Conservation (phyloP, 306 rosid genomes). For the Styphnolobium japonicum region DNA sequence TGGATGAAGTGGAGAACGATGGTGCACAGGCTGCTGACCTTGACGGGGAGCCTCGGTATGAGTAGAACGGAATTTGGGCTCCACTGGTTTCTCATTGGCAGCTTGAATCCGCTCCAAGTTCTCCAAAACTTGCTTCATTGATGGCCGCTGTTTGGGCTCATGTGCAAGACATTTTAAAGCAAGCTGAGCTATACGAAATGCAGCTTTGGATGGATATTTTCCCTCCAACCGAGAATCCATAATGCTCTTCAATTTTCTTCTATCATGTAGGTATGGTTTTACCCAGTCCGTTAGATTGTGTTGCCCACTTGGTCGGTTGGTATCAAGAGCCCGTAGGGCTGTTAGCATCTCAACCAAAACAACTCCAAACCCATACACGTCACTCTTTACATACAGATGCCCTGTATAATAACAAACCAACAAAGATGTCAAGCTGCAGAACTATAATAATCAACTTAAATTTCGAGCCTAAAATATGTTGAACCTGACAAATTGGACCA, state of each 20-base stretch:
- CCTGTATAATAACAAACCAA: constrained; percentile 42
- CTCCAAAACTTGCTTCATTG: constrained; percentile 84
- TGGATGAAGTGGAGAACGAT: constrained; percentile 59
- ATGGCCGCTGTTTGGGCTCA: constrained; percentile 79
- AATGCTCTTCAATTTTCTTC: constrained; percentile 62
- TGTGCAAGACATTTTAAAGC: constrained; percentile 70
- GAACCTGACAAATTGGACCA: not conserved
- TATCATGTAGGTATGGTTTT: constrained; percentile 68
- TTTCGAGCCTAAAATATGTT: not conserved
- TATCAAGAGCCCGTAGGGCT: constrained; percentile 67
- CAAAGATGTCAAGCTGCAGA: not conserved
- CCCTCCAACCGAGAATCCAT: constrained; percentile 75
- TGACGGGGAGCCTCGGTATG: constrained; percentile 24
- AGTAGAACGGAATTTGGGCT: constrained; percentile 39
- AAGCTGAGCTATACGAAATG: constrained; percentile 65
- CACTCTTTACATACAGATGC: constrained; percentile 90
- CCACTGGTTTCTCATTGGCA: constrained; percentile 43
- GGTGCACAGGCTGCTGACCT: constrained; percentile 49
- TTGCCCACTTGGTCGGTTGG: constrained; percentile 65
- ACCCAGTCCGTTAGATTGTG: constrained; percentile 76
- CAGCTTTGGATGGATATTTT: constrained; percentile 81
- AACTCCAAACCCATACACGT: constrained; percentile 91
- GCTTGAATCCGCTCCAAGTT: constrained; percentile 60
- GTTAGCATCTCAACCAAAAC: constrained; percentile 86
- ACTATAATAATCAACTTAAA: not conserved